Base-by-base conservation (phyloP, 2,329 filamentous ascomycete species). In the Pyrenophora tritici-repentis region DNA sequence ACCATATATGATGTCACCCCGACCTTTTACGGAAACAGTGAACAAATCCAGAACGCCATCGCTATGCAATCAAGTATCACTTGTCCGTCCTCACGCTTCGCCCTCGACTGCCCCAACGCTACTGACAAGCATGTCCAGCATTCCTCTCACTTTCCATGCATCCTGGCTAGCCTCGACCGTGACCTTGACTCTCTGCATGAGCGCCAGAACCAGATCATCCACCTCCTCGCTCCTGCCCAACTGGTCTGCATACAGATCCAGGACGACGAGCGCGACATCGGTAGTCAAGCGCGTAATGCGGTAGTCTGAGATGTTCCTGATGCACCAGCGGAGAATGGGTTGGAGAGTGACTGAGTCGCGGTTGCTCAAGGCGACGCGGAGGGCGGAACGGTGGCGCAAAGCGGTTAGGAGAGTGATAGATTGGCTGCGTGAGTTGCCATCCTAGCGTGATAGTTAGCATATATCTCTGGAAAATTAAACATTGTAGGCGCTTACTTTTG, bases 181-280 rank as follows among this genome's bases (percentile, higher is more conserved):
- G 34, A 83, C 78, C 56, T 84, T 82, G 16, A 97, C 93, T 33
- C 86, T 80, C 38, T 81, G 78, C 68, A 88, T 85, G 57, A 97
- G 78, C 41, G 79, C 80, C 62, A 84, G 81, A 65, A 97, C 86
- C 41, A 86, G 81, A 42, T 80, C 80, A 55, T 90, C 86, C 48
- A 97, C 82, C 70, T 89, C 86, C 6, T 83, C 80, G 31, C 88
- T 91, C 42, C 86, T 85, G 2, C 85, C 89, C 18, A 91, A 81
- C 61, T 91, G 88, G 69, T 90, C 87, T 24, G 88, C 86, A 72
- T 97, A 99, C 32, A 97, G 78, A 67, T 99, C 93, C 16, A 97
- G 78, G 31, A 97, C 79, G 52, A 91, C 81, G 66, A 95, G 83
- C 13, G 88, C 87, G 17, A 94, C 85, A 73, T 97, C 93, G 18